A percentile compares a stretch with the other conserved stretches of the same genome.
These are phyloP conservation scores for Chaetothyriales sp. DNA, from an alignment of 2,329 filamentous ascomycete genomes.

Conservation along the genomic window DNA sequence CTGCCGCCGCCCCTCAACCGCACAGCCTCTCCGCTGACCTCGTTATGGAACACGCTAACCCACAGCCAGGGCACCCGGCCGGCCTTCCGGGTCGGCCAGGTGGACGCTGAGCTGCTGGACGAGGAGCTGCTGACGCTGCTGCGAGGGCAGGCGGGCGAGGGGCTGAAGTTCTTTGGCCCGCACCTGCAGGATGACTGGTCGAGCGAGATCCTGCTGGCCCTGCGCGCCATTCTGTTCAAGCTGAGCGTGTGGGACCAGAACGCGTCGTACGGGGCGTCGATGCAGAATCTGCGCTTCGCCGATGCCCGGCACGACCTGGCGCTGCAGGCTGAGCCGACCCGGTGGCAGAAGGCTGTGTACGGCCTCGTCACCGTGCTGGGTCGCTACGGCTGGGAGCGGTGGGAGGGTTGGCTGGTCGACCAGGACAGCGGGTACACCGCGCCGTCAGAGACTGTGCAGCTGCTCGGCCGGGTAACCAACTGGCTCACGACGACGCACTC, in stretches of 20 bases:
- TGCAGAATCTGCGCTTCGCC: conserved; percentile 82
- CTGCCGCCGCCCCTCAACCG: conserved; percentile 26
- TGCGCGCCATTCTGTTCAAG: conserved; percentile 78
- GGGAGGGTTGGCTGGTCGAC: conserved; percentile 72
- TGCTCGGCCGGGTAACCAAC: conserved; percentile 55
- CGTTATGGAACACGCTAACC: conserved; percentile 54
- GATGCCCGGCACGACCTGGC: conserved; percentile 56
- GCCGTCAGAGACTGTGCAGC: conserved; percentile 32
- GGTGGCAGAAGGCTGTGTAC: conserved; percentile 69
- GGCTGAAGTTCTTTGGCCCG: conserved; percentile 65
- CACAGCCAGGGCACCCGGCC: conserved; percentile 67
- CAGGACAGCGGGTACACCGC: conserved; percentile 53
- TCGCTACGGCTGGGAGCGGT: conserved; percentile 78
- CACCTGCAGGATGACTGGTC: conserved; percentile 75
- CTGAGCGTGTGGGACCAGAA: conserved; percentile 93
- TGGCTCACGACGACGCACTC: conserved; percentile 60
- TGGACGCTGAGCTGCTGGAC: conserved; percentile 88
- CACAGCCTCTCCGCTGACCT: conserved; percentile 27
- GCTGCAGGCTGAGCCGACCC: conserved; percentile 55
- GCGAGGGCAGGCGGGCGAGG: conserved; percentile 73
- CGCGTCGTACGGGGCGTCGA: conserved; percentile 79
- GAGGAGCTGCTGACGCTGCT: conserved; percentile 80
- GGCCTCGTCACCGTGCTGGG: conserved; percentile 76
- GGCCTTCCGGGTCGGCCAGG: conserved; percentile 83
- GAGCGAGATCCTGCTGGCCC: conserved; percentile 62